Conservation (phyloP, 2,329 filamentous ascomycete genomes). For the Penicillium sclerotiorum region DNA sequence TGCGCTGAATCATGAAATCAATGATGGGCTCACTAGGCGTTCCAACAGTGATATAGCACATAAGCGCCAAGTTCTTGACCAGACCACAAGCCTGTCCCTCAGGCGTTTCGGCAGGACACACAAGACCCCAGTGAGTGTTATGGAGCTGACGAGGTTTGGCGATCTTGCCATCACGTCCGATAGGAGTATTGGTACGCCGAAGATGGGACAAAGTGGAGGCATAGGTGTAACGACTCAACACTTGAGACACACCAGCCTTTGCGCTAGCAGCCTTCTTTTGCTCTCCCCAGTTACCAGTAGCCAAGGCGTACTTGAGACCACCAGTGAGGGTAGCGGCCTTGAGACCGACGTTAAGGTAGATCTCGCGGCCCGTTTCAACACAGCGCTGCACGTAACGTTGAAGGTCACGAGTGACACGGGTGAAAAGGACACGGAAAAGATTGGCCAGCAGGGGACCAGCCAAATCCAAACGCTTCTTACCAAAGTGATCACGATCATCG, state of each 20-base stretch:
- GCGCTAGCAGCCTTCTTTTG: conserved; percentile 97
- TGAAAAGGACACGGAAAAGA: conserved; percentile 88
- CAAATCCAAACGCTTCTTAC: conserved; percentile 96
- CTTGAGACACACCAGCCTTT: conserved; percentile 96
- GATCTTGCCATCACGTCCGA: conserved; percentile 96
- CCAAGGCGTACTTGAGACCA: conserved; percentile 92
- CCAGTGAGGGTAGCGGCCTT: conserved; percentile 91
- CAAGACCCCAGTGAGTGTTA: conserved; percentile 97
- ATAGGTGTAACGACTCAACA: conserved; percentile 96
- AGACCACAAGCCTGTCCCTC: conserved; percentile 98
- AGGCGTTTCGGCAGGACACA: conserved; percentile 95
- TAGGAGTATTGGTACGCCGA: conserved; percentile 94
- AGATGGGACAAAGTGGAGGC: conserved; percentile 95
- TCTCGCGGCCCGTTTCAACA: conserved; percentile 84
- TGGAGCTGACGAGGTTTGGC: conserved; percentile 97
- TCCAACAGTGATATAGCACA: conserved; percentile 98
- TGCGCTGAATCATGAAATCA: conserved; percentile 92
- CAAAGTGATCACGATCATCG: conserved; percentile 97
- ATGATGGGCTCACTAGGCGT: conserved; percentile 87
- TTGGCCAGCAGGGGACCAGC: conserved; percentile 94
- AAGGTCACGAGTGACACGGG: conserved; percentile 87
- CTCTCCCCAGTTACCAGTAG: conserved; percentile 98
- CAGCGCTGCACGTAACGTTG: conserved; percentile 89
- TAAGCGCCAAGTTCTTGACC: conserved; percentile 95
- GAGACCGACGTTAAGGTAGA: conserved; percentile 87